A percentile compares a stretch with the other conserved stretches of the same genome.
These are phyloP conservation scores for Echites panduratus DNA, from an alignment of 257 asterid species.

Conservation along the genomic window DNA sequence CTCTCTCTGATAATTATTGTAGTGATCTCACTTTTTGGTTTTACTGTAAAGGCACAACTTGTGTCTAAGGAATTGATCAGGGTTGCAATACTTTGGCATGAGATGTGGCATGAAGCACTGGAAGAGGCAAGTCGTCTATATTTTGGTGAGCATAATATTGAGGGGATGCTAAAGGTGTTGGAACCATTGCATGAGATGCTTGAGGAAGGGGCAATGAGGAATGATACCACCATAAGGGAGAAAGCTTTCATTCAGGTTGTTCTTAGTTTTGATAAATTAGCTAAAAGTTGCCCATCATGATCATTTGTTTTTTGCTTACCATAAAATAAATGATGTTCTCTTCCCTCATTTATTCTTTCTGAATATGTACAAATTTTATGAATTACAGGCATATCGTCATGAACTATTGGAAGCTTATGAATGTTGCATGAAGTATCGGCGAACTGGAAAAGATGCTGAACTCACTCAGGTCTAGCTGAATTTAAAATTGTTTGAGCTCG, in stretches of 20 bases:
- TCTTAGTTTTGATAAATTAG: not conserved
- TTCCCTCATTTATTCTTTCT: not conserved
- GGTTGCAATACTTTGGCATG: conserved; percentile 99
- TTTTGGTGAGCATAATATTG: conserved; percentile 96
- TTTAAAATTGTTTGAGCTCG: not conserved
- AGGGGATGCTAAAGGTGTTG: conserved; percentile 88
- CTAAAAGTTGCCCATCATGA: not conserved
- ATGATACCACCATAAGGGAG: conserved; percentile 80
- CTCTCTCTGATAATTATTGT: conserved; percentile 14
- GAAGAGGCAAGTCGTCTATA: conserved; percentile 99
- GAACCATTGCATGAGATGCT: conserved; percentile 96
- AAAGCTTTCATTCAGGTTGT: conserved; percentile 89
- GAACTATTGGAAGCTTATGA: conserved; percentile 91
- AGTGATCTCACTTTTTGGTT: conserved; percentile 27
- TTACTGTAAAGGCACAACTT: conserved; percentile 78
- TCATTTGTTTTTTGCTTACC: not conserved
- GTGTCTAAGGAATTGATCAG: conserved; percentile 95
- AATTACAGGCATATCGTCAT: conserved; percentile 65
- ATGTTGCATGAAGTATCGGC: conserved; percentile 78
- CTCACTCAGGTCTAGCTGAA: conserved; percentile 71
- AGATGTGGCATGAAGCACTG: conserved; percentile 97
- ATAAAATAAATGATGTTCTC: not conserved
- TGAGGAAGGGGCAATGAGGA: conserved; percentile 84
- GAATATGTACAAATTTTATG: conserved; percentile 7
- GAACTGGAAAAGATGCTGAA: conserved; percentile 90